These are phyloP conservation scores for Calamus simplicifolius DNA, from an alignment of 176 grass and related monocot genomes.

Conservation along the genomic window DNA sequence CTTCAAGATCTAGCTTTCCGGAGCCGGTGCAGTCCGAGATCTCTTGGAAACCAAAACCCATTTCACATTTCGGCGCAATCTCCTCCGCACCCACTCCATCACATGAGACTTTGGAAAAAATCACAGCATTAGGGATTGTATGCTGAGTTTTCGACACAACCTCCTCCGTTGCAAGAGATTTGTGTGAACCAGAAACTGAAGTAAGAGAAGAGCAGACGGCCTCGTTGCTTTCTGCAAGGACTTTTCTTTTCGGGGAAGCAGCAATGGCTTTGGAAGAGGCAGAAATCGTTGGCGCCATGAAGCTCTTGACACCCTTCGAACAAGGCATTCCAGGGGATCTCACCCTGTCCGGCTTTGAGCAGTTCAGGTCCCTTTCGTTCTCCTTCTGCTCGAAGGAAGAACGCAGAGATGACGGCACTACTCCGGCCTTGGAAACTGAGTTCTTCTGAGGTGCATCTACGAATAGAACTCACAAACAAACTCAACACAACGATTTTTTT, in stretches of 20 bases:
- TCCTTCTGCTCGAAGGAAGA: constrained; percentile 36
- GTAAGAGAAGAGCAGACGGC: constrained; percentile 11
- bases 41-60: neutral
- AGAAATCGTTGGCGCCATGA: constrained; percentile 95
- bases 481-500: neutral
- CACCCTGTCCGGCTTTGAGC: constrained; percentile 21
- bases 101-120: neutral
- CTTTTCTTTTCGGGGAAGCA: constrained; percentile 39
- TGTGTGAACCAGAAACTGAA: constrained; percentile 2
- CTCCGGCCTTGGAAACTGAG: constrained; percentile 18
- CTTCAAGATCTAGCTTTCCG: neutral
- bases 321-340: constrained; percentile 24
- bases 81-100: neutral
- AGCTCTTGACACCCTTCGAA: constrained; percentile 38
- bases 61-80: too few relatives aligned
- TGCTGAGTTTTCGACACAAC: neutral
- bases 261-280: constrained; percentile 64
- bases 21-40: constrained; percentile 4
- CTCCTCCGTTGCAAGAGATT: constrained; percentile 22
- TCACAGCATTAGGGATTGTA: neutral
- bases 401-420: constrained; percentile 18
- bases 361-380: constrained; percentile 36
- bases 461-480: neutral
- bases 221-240: constrained; percentile 69
- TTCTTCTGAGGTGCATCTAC: constrained; percentile 41